A percentile compares a stretch with the other conserved stretches of the same genome.
phyloP scores from a whole-genome alignment of 768 basidiomycete species.

The Termitomyces sp. region DNA sequence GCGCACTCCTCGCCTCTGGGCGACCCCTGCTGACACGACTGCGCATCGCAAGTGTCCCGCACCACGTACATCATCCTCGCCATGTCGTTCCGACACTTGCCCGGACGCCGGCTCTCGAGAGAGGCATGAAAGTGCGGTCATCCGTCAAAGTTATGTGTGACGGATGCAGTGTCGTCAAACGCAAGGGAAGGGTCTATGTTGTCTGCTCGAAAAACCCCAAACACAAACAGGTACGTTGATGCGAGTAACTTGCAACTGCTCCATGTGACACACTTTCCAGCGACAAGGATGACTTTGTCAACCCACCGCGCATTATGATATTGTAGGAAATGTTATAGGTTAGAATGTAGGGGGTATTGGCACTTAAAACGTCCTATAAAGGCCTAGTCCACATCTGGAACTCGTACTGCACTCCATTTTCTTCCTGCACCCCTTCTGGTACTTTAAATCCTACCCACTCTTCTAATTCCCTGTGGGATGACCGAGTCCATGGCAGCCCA shows the following conservation, averaged over 20 bases:
- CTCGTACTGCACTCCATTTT: constrained; percentile 81
- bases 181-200: constrained; percentile 90
- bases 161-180: constrained; percentile 80
- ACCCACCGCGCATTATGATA: neutral
- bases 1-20: constrained; percentile 57
- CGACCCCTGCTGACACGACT: constrained; percentile 56
- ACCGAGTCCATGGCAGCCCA: constrained; percentile 43
- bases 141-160: constrained; percentile 95
- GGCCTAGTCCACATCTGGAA: constrained; percentile 91
- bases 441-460: constrained; percentile 82
- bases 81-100: constrained; percentile 18
- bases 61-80: constrained; percentile 24
- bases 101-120: constrained; percentile 32
- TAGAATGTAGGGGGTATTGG: neutral
- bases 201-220: constrained; percentile 93
- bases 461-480: constrained; percentile 56
- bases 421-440: constrained; percentile 67
- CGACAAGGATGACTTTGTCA: constrained; percentile 53
- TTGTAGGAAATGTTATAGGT: neutral
- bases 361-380: constrained; percentile 8
- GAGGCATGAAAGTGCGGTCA: constrained; percentile 95
- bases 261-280: constrained; percentile 26
- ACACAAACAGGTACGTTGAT: constrained; percentile 81
- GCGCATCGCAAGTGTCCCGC: constrained; percentile 27
- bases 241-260: neutral